Evolutionary conservation across 2,329 filamentous ascomycete species (phyloP).

Genomic region (Colletotrichum sp.): DNA sequence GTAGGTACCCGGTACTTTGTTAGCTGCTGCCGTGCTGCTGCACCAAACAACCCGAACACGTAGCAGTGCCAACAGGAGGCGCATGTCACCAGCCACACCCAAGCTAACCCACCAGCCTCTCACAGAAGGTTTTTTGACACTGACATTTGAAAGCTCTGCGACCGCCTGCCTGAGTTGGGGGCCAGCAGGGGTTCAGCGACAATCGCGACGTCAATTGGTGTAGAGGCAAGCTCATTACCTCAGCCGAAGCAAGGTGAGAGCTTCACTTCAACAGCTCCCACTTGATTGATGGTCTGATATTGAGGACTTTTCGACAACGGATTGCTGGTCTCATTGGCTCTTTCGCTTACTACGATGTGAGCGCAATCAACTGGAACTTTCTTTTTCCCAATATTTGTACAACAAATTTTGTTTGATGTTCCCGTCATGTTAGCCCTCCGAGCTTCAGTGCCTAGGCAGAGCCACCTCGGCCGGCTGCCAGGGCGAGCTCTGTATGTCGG

Average conservation of each 20-base stretch:
- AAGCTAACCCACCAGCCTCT: neutral
- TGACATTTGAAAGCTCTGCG: neutral
- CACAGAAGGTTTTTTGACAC: neutral
- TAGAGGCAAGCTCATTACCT: neutral
- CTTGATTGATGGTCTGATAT: neutral
- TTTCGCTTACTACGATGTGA: neutral
- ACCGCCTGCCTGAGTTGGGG: slow-evolving; percentile 13
- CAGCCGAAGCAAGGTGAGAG: neutral
- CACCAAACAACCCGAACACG: neutral
- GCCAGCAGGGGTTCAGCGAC: neutral
- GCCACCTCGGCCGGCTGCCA: neutral
- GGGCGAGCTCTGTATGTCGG: neutral
- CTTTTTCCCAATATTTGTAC: neutral
- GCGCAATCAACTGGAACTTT: neutral
- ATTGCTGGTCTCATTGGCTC: neutral
- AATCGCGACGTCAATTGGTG: neutral
- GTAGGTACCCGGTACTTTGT: neutral
- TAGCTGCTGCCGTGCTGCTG: neutral
- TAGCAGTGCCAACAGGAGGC: neutral
- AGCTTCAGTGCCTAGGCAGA: neutral
- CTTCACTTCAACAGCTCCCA: neutral
- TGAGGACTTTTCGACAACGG: neutral
- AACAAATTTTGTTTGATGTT: neutral
- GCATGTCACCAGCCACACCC: slow-evolving; percentile 4
- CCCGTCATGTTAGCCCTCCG: slow-evolving; percentile 7